phyloP scores from a whole-genome alignment of 495 filamentous ascomycete species.

The Penicillium pulvis region DNA sequence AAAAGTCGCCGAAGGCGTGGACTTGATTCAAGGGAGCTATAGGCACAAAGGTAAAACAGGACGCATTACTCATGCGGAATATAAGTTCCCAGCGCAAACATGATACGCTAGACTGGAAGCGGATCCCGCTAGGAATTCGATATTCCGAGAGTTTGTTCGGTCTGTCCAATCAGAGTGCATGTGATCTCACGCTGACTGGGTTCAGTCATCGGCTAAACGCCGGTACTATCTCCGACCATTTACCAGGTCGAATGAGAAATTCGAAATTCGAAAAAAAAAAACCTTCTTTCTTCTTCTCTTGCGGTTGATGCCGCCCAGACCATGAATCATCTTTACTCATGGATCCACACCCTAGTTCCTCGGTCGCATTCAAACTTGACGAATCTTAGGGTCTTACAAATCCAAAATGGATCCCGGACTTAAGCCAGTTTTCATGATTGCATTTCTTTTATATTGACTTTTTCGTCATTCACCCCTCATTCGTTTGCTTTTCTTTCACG shows the following conservation, averaged over 20 bases:
- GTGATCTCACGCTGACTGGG: no score
- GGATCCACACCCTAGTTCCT: conserved; percentile 8
- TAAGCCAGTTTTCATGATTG: conserved; percentile 6
- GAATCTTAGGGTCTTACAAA: conserved; percentile 11
- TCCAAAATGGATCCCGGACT: conserved; percentile 19
- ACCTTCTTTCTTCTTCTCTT: not conserved
- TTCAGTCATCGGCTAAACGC: conserved; percentile 17
- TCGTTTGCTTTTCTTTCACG: conserved; percentile 10
- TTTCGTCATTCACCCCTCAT: not conserved
- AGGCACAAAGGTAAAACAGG: no score
- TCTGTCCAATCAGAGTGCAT: not conserved
- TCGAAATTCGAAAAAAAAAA: not conserved
- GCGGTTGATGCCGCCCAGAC: conserved; percentile 10
- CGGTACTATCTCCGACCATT: conserved; percentile 19
- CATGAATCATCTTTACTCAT: conserved; percentile 21
- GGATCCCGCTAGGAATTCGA: conserved; percentile 21
- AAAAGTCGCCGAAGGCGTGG: not conserved
- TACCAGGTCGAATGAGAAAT: not conserved
- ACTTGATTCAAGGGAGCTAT: not conserved
- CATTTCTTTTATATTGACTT: not conserved
- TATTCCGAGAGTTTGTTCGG: conserved; percentile 13
- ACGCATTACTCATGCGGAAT: conserved; percentile 13
- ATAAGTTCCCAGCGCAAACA: conserved; percentile 10
- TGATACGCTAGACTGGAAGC: not conserved
- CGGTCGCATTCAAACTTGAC: not conserved